A percentile compares a stretch with the other conserved stretches of the same genome.
Conservation (phyloP, 1,284 basidiomycete genomes). For the Golubevia pallescens region DNA sequence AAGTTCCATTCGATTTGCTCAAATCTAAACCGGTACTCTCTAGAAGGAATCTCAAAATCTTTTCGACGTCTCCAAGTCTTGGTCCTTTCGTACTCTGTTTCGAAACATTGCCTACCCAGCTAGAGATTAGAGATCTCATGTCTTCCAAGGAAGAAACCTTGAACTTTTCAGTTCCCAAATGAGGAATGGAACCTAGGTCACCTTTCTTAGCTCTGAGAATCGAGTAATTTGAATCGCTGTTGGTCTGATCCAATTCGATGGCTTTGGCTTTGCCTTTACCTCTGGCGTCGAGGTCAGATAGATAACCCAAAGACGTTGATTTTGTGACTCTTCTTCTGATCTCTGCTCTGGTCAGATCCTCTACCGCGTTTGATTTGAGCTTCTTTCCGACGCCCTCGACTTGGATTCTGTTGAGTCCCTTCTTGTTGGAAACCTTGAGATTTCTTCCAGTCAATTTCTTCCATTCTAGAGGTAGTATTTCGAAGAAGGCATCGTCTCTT, state of each 20-base stretch:
- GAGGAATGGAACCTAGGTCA: not conserved
- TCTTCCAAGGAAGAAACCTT: not conserved
- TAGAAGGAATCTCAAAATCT: conserved; percentile 13
- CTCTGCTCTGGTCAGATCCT: not conserved
- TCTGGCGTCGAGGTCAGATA: not conserved
- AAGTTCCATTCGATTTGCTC: no score
- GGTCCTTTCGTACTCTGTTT: conserved; percentile 10
- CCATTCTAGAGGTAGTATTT: not conserved
- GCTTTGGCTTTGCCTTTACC: not conserved
- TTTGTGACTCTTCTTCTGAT: not conserved
- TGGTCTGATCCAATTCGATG: not conserved
- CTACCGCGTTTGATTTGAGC: not conserved
- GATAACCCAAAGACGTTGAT: not conserved
- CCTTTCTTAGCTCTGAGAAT: not conserved
- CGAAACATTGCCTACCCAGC: no score
- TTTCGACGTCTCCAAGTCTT: conserved; percentile 29
- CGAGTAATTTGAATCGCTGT: not conserved
- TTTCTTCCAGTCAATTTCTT: not conserved
- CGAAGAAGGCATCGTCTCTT: not conserved
- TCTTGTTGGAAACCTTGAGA: not conserved
- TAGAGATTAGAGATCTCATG: not conserved
- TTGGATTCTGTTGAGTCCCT: not conserved
- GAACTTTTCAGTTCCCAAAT: no score
- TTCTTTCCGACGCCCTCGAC: not conserved
- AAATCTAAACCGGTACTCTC: conserved; percentile 6